phyloP scores from a whole-genome alignment of 805 yeast species.

The Allodekkera sacchari region DNA sequence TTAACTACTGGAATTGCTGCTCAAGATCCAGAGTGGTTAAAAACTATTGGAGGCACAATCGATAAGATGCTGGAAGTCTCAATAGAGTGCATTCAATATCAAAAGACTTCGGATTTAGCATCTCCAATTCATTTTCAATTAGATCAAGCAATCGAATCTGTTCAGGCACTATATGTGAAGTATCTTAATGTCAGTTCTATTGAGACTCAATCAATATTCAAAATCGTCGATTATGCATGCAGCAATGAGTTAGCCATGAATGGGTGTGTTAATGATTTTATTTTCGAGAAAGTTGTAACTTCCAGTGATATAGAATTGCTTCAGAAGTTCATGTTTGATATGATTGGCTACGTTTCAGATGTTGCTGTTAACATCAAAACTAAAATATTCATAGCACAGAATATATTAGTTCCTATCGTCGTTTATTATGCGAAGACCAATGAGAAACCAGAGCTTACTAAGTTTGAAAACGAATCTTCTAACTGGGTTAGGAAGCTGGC shows the following conservation, averaged over 20 bases:
- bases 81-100: constrained; percentile 34
- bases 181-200: constrained; percentile 8
- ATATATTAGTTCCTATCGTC: constrained; percentile 58
- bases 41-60: constrained; percentile 37
- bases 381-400: constrained; percentile 51
- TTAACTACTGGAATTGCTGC: constrained; percentile 45
- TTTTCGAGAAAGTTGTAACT: constrained; percentile 48
- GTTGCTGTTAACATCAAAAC: constrained; percentile 40
- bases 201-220: constrained; percentile 27
- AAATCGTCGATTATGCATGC: constrained; percentile 35
- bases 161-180: constrained; percentile 43
- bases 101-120: constrained; percentile 34
- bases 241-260: constrained; percentile 39
- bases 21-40: constrained; percentile 46
- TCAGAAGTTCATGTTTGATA: constrained; percentile 40
- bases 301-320: constrained; percentile 38
- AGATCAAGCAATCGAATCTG: constrained; percentile 55
- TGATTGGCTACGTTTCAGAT: constrained; percentile 42
- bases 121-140: constrained; percentile 63
- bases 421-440: constrained; percentile 47
- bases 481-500: constrained; percentile 62
- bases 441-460: constrained; percentile 26
- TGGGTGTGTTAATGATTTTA: constrained; percentile 42
- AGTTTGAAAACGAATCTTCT: constrained; percentile 22
- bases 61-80: constrained; percentile 34